Conservation (phyloP, 139 green algal species). For the Coelastrella sp. region DNA sequence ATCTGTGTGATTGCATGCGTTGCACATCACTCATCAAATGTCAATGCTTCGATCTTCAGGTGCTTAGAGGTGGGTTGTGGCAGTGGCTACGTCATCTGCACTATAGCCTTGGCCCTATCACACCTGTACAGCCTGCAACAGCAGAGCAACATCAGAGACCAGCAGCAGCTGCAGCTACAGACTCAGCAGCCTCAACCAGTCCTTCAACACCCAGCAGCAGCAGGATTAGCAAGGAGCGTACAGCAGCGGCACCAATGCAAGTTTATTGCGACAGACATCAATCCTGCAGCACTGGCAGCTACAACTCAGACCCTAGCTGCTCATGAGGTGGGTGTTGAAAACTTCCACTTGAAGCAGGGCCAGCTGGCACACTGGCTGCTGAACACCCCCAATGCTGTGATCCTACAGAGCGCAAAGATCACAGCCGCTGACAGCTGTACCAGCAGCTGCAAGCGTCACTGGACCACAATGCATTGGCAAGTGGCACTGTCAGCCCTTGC, state of each 20-base stretch:
- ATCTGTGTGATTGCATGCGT: no score
- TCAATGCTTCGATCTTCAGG: no score
- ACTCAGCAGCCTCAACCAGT: background rate
- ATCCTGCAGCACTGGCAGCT: slow-evolving; percentile 59
- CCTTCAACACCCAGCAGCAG: background rate
- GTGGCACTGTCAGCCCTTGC: no score
- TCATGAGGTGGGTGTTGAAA: slow-evolving; percentile 52
- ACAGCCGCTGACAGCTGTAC: no score
- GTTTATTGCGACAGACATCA: slow-evolving; percentile 76
- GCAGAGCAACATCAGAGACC: slow-evolving; percentile 6
- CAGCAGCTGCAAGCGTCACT: no score
- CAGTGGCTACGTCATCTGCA: slow-evolving; percentile 88
- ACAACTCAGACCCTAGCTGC: slow-evolving; percentile 64
- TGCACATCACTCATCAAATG: no score
- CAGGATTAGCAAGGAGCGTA: background rate
- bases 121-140: background rate
- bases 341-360: no score
- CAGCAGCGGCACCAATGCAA: background rate
- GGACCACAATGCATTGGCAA: no score
- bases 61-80: slow-evolving; percentile 86
- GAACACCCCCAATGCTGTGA: no score
- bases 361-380: no score
- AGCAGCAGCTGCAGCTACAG: slow-evolving; percentile 1
- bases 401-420: no score
- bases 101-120: slow-evolving; percentile 74